Percentiles rank a stretch among this genome's conserved stretches.
Conservation (phyloP, 1,139 yeast species). For the Candida pseudoviswanathii region DNA sequence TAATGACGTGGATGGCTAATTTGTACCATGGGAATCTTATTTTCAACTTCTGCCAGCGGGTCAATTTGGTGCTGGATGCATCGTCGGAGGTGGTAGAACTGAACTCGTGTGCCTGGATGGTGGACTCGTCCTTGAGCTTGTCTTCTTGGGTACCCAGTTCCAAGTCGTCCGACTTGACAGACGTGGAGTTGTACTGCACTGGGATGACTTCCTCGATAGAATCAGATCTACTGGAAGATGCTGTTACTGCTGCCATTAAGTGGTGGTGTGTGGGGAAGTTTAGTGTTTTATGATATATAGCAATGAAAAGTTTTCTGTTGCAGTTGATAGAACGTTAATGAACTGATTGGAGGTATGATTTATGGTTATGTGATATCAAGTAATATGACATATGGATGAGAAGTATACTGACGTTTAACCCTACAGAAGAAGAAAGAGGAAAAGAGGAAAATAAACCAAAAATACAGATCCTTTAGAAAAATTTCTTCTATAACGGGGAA, state of each 20-base stretch:
- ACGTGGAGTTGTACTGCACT: slow-evolving; percentile 3
- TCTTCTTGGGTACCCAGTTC: slow-evolving; percentile 7
- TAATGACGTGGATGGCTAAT: slow-evolving; percentile 30
- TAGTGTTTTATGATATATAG: neutral
- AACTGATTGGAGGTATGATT: slow-evolving; percentile 18
- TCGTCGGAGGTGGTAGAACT: slow-evolving; percentile 7
- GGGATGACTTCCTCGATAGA: slow-evolving; percentile 7
- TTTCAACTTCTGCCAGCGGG: slow-evolving; percentile 20
- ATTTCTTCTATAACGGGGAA: neutral
- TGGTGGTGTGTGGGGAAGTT: neutral
- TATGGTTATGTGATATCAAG: slow-evolving; percentile 16
- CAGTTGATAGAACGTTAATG: slow-evolving; percentile 10
- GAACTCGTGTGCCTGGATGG: slow-evolving; percentile 7
- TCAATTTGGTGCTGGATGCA: slow-evolving; percentile 1
- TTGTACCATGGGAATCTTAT: slow-evolving; percentile 25
- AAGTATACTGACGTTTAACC: slow-evolving; percentile 1
- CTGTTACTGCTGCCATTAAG: neutral
- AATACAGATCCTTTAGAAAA: neutral
- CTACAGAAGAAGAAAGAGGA: slow-evolving; percentile 1
- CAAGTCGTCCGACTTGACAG: slow-evolving; percentile 6
- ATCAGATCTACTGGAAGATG: neutral
- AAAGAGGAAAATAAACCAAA: neutral
- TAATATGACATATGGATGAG: slow-evolving; percentile 15
- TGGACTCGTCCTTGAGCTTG: slow-evolving; percentile 4
- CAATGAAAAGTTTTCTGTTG: neutral